Evolutionary conservation across 1,284 basidiomycete genomes (phyloP).

Genomic region (Sporisorium sorghi): DNA sequence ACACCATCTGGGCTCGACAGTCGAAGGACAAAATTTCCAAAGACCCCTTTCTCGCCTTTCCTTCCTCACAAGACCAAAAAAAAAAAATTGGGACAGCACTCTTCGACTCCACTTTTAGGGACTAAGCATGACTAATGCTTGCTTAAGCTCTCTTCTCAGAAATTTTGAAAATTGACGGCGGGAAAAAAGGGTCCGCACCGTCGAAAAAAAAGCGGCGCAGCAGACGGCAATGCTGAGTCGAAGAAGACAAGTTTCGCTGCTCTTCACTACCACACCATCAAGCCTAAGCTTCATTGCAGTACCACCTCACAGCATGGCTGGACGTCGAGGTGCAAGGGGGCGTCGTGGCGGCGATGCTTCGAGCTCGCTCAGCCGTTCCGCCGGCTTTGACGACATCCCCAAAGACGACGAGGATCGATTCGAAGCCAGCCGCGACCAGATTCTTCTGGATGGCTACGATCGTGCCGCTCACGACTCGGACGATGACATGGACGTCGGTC

Average conservation of each 20-base stretch:
- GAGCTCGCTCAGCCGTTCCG: constrained; percentile 34
- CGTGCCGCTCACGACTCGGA: constrained; percentile 40
- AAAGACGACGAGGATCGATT: constrained; percentile 63
- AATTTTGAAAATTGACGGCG: constrained; percentile 10
- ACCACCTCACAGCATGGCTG: constrained; percentile 31
- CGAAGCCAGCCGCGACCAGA: constrained; percentile 75
- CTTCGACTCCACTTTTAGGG: constrained; percentile 24
- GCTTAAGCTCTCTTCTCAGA: constrained; percentile 8
- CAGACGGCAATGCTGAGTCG: constrained; percentile 16
- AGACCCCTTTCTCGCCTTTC: constrained; percentile 5
- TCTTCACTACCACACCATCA: constrained; percentile 6
- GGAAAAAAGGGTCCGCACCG: constrained; percentile 11
- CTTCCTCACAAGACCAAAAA: neutral
- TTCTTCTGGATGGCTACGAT: constrained; percentile 74
- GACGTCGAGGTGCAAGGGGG: constrained; percentile 28
- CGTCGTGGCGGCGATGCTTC: constrained; percentile 22
- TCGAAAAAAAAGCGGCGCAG: constrained; percentile 3
- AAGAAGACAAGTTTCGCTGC: neutral
- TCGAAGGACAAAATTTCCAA: constrained; percentile 3
- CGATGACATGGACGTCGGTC: constrained; percentile 55
- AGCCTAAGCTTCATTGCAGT: neutral
- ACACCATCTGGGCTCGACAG: no score
- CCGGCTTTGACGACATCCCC: constrained; percentile 54
- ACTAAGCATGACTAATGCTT: constrained; percentile 24
- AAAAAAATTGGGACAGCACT: constrained; percentile 3